Evolutionary conservation across 225 moss, liverwort and hornwort genomes (phyloP), one percentile per base, ranked within the genome.

Genomic region (Neckera pumila): DNA sequence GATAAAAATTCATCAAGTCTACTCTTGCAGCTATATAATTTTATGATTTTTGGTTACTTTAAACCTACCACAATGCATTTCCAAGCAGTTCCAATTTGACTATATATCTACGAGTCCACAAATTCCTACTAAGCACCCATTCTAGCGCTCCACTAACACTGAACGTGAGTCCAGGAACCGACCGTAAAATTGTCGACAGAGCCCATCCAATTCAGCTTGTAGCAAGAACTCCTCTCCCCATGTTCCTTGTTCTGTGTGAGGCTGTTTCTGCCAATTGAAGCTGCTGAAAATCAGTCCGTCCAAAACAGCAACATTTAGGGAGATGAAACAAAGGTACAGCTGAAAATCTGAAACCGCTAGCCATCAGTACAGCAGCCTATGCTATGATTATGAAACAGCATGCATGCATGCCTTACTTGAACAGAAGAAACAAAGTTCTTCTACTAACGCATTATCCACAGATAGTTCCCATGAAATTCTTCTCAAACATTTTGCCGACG

Each of bases 151-250:
- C 97, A 96, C 91, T 95, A 97, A 96, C 80, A 95, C 95, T 94
- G 95, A 95, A 94, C 96, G 94, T 95, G 96, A 97, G 95, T 96
- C 98, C 96, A 95, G 95, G 92, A 95, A 98, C 98, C 98, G 98
- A 98, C 98, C 98, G 95, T 96, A 93, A 97, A 91, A 94, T 97
- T 94, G 98, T 92, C 85, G 89, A 89, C 85, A 89, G 63, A 85
- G 89, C 72, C 85, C 85, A 85, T 89, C 89, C 89, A 89, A 85
- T 51, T 89, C 79, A 80, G 94, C 92, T 94, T 92, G 95, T 87
- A 87, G 94, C 92, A 91, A 93, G 88, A 86, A 92, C 92, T 95
- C 92, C 93, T 93, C 93, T 93, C 93, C 90, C 92, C 93, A 89
- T 91, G 93, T 94, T 94, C 91, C 94, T 90, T 93, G 94, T 92